Conservation (phyloP, 2,329 filamentous ascomycete genomes). For the Westerdykella sp. region DNA sequence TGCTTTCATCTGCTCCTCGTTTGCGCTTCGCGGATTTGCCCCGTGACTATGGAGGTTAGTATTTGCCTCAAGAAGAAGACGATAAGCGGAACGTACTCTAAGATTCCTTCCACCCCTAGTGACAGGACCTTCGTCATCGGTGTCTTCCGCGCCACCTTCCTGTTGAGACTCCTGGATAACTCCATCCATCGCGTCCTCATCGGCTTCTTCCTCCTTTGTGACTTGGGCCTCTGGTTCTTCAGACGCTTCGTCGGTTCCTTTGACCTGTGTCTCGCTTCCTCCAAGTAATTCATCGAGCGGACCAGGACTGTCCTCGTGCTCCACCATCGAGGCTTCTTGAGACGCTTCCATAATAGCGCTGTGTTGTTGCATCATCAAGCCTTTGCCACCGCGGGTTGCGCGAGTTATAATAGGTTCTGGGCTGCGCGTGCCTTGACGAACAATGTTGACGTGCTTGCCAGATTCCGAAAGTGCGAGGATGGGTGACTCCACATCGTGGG, state of each 20-base stretch:
- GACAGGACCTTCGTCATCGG: constrained; percentile 51
- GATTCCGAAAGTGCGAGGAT: constrained; percentile 55
- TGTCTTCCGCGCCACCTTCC: constrained; percentile 36
- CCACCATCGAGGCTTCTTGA: constrained; percentile 42
- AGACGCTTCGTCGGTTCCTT: constrained; percentile 29
- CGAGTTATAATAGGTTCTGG: constrained; percentile 42
- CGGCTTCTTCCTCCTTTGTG: constrained; percentile 24
- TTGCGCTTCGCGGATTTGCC: constrained; percentile 30
- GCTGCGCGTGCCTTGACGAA: constrained; percentile 50
- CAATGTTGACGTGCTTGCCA: constrained; percentile 50
- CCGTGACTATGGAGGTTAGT: constrained; percentile 22
- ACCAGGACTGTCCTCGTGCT: constrained; percentile 23
- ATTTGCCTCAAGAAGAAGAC: constrained; percentile 5
- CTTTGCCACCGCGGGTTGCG: constrained; percentile 43
- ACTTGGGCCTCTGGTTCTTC: constrained; percentile 29
- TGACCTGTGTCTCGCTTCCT: constrained; percentile 32
- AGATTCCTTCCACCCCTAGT: constrained; percentile 41
- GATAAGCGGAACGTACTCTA: constrained; percentile 9
- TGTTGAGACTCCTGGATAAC: constrained; percentile 42
- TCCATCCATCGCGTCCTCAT: constrained; percentile 26
- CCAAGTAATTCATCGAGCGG: constrained; percentile 30
- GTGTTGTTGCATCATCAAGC: constrained; percentile 41
- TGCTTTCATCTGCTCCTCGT: constrained; percentile 50
- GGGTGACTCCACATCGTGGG: constrained; percentile 51
- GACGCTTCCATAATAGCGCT: constrained; percentile 50